phyloP scores from a whole-genome alignment of 1,284 basidiomycete species.

The Phellopilus nigrolimitatus region DNA sequence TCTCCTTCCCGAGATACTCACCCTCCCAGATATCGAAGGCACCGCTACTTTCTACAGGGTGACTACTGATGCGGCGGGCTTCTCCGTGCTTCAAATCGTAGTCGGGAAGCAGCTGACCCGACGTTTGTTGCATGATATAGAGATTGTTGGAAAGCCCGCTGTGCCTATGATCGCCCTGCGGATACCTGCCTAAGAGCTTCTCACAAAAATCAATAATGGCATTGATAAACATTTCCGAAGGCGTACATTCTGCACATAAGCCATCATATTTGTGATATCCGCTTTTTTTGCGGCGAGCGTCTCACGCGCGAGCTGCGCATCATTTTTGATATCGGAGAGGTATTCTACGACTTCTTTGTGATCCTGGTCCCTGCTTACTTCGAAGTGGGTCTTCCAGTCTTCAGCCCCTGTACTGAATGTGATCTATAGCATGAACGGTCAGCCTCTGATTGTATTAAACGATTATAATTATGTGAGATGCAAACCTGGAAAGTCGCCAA shows the following conservation, averaged over 20 bases:
- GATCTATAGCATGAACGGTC: slow-evolving; percentile 30
- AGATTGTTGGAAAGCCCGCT: slow-evolving; percentile 42
- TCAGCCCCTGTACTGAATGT: slow-evolving; percentile 39
- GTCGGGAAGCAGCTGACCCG: slow-evolving; percentile 42
- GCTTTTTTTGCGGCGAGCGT: slow-evolving; percentile 29
- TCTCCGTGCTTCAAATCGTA: slow-evolving; percentile 47
- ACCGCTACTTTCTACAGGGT: slow-evolving; percentile 45
- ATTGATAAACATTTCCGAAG: too few relatives aligned
- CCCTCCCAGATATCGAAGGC: slow-evolving; percentile 51
- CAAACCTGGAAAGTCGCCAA: slow-evolving; percentile 39
- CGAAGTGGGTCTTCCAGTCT: slow-evolving; percentile 42
- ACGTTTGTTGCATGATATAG: slow-evolving; percentile 41
- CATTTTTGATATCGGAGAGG: slow-evolving; percentile 40
- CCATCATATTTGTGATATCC: too few relatives aligned
- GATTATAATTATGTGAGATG: not conserved
- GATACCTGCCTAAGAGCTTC: slow-evolving; percentile 34
- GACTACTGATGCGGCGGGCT: slow-evolving; percentile 41
- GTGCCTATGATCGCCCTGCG: slow-evolving; percentile 33
- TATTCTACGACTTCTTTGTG: slow-evolving; percentile 37
- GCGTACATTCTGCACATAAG: slow-evolving; percentile 40
- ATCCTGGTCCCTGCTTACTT: slow-evolving; percentile 35
- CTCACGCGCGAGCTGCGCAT: slow-evolving; percentile 32
- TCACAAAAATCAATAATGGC: slow-evolving; percentile 6
- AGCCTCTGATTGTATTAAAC: not conserved
- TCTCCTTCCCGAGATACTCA: slow-evolving; percentile 45